Evolutionary conservation across 352 stramenopile genomes (phyloP).

Genomic region (Chloridella minuta): DNA sequence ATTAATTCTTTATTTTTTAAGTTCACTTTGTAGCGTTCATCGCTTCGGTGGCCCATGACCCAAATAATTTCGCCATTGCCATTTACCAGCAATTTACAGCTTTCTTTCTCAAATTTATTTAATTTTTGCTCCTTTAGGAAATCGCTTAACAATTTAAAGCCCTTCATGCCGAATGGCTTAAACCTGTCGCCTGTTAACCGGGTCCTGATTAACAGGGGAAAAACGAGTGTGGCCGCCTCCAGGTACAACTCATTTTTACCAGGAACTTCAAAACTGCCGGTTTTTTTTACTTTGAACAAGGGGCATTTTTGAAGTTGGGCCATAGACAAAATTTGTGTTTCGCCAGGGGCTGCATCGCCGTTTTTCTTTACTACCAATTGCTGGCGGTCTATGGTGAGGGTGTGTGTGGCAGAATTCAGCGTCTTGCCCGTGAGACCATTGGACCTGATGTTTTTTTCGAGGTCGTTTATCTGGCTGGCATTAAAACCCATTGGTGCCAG

Average conservation of each 20-base stretch:
- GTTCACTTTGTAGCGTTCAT: not conserved
- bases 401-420: not conserved
- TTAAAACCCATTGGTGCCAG: not conserved
- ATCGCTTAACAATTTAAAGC: not conserved
- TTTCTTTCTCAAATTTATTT: not conserved
- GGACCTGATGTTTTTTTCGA: not conserved
- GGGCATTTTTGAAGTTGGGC: not conserved
- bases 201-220: not conserved
- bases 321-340: not conserved
- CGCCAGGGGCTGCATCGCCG: not conserved
- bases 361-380: not conserved
- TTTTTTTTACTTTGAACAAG: not conserved
- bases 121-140: not conserved
- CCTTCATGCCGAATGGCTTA: not conserved
- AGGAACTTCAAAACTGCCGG: not conserved
- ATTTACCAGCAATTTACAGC: not conserved
- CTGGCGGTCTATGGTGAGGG: not conserved
- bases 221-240: not conserved
- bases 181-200: not conserved
- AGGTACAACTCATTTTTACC: not conserved
- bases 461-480: not conserved
- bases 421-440: not conserved
- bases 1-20: not conserved
- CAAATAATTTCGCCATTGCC: not conserved
- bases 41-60: not conserved